These are phyloP conservation scores for Ophiognomonia clavigignenti-juglandacearum DNA, from an alignment of 2,329 filamentous ascomycete species.

Conservation along the genomic window DNA sequence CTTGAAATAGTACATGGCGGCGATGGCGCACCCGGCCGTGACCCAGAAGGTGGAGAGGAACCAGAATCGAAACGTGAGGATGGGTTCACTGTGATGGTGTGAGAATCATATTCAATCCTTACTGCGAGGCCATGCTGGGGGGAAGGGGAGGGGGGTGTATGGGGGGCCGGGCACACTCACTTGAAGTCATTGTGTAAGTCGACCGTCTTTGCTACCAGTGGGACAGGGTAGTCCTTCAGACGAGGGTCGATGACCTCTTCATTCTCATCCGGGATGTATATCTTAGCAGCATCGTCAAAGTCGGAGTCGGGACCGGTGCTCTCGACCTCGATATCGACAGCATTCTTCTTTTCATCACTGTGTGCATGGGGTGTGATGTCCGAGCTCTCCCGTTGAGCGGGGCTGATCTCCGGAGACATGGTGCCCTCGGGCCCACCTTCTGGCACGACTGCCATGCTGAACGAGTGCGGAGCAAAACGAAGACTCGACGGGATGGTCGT, in stretches of 20 bases:
- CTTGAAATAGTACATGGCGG: conserved; percentile 29
- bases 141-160: no score
- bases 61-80: conserved; percentile 29
- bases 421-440: conserved; percentile 4
- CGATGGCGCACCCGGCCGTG: conserved; percentile 23
- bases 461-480: no score
- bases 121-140: no score
- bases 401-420: background rate
- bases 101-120: no score
- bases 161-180: no score
- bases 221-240: conserved; percentile 26
- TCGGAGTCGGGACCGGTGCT: conserved; percentile 8
- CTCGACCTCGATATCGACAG: conserved; percentile 7
- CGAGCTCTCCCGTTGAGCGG: background rate
- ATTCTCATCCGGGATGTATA: conserved; percentile 22
- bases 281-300: conserved; percentile 17
- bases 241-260: conserved; percentile 27
- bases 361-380: no score
- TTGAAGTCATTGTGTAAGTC: conserved; percentile 26
- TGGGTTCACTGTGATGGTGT: conserved; percentile 21
- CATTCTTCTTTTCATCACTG: background rate
- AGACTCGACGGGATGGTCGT: no score
- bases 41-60: conserved; percentile 28
- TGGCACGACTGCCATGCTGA: conserved; percentile 4
- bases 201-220: conserved; percentile 28